Evolutionary conservation across 129 eudicot species (phyloP), one percentile per base, ranked within the genome.

Genomic region (Sambucus nigra): DNA sequence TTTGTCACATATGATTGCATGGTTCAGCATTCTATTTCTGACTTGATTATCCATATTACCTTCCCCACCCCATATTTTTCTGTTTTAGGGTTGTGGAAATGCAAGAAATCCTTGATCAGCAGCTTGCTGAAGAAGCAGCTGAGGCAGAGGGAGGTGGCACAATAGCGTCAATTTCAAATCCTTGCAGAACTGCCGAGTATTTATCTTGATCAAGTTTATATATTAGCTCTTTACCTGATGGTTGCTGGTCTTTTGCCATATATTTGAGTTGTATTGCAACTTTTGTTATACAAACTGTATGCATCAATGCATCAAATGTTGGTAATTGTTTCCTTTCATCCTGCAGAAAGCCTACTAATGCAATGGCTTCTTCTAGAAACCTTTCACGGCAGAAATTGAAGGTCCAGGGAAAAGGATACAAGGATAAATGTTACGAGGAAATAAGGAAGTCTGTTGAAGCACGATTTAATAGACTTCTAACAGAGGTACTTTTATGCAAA

Each of bases 131-230:
- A 75, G 99, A 91, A 80, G 94, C 94, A 60, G 94, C 99, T 61
- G 99, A 91, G 79, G 99, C 99, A 35, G 99, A 79, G 72, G 99
- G 95, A 64, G 88, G 69, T 79, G 95, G 84, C 55, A 86, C 86
- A 32, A 74, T 91, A 94, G 94, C 84, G 53, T 71, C 99, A 19
- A 66, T 91, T 46, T 74, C 84, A 55, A 91, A 85, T 82, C 94
- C 94, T 63, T 83, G 93, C 14, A 70, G 86, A 74, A 68, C 68
- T 62, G 76, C 83, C 55, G 86, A 82, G 99, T 91, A 82, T n/a
- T 45, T 70, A 47, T 59, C 65, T 63, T 66, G 22, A 26, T 18
- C 44, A 65, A 28, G 1, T 56, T 38, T 40, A 49, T 59, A 2
- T 32, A 7, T 31, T 50, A 19, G 16, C 64, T 13, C 12, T 47